Base-by-base conservation (phyloP, 345 rosid species). In the Anacardium occidentale region DNA sequence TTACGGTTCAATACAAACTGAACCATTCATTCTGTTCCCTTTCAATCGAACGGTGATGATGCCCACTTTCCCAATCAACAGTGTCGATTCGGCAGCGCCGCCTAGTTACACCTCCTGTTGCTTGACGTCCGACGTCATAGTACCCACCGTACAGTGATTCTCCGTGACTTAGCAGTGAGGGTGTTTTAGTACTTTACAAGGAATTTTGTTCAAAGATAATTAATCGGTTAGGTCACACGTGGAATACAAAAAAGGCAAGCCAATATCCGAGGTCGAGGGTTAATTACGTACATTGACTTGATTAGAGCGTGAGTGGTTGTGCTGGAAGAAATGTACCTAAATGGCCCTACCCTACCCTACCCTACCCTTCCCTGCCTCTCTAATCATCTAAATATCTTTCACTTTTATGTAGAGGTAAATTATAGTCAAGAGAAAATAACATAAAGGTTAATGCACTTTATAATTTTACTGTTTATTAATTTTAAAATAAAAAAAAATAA, bases 21-120 rank as follows among this genome's bases (percentile, higher is more conserved):
- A 62, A 34, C 5, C 53, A 15, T 15, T 50, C 5, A 50, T 50
- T 15, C n/a, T 5, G 3, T 15, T 5, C 53, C 25, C 26, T 51
- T 26, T 1, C 3, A 29, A 53, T 68, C 45, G 68, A 24, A 69
- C 70, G 68, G 82, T 61, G 6, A 22, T 56, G 54, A 51, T 48
- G 44, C 5, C 25, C 7, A 13, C 14, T 62, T 70, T 56, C 3
- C 3, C 2, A 42, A 69, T 26, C 3, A 61, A 75, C 80, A 82
- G 80, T 48, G 22, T 5, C 37, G 54, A 77, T 75, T 66, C 15
- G 17, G 32, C 62, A 37, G 75, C 79, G 75, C 75, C 78, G 76
- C 82, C 75, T 15, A 24, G 53, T 50, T 66, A 42, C 45, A 2
- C n/a, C 60, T 53, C 12, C 60, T 53, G 29, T 32, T 32, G 7